Evolutionary conservation across 441 rosid species (phyloP), one percentile per base, ranked within the genome.

Genomic region (Brassica hybrid): DNA sequence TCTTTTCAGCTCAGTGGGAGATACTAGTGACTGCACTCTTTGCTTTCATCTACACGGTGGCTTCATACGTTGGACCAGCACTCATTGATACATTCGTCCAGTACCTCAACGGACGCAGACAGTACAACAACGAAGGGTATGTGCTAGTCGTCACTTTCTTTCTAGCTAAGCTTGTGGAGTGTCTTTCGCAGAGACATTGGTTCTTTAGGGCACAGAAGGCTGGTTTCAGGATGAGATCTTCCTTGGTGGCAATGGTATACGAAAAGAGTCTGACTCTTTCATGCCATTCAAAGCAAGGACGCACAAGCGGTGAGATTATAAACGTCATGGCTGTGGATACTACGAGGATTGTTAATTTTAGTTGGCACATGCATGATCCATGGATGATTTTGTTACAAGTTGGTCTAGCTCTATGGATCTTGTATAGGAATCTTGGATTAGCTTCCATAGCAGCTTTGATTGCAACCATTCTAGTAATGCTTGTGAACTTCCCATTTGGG

Each of bases 31-130:
- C 97, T 6, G 97, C 84, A 41, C 75, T 90, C 16, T 67, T 88
- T 18, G 92, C 81, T 0, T 70, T 85, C 60, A 1, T 83, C 64
- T 81, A 84, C 82, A 85, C 93, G 0, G 6, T 81, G 7, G 92
- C 97, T 41, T 84, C 92, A 43, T 95, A 89, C 72, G 95, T 91
- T 18, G 99, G 98, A 5, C 99, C 98, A 0, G 89, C 88, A 74
- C 93, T 93, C 76, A 93, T 41, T 41, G 30, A 27, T 27, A 27
- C 30, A 5, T 27, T 27, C 30, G 98, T 95, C 65, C 98, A 89
- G 43, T 93, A 87, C 84, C 91, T 95, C 1, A 85, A 82, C 14
- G 97, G 99, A 50, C 77, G 71, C 14, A 82, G 88, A 6, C 71
- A 67, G 13, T 84, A 78, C 76, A 69, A 83, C 38, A 43, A 74